Evolutionary conservation across 768 basidiomycete species (phyloP).

Genomic region (Mycena leptocephala): DNA sequence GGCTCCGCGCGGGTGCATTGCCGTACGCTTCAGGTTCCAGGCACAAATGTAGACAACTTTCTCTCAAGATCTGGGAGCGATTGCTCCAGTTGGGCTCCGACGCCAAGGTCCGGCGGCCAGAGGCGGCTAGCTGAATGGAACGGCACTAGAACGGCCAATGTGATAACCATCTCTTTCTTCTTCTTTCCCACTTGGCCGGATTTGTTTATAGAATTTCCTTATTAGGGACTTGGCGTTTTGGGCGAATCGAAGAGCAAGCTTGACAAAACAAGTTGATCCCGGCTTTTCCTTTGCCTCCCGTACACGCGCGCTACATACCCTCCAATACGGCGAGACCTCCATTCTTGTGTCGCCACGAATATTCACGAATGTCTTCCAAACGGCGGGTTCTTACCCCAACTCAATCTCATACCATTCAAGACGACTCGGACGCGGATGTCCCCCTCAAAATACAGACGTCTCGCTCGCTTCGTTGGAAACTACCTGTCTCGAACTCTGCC

Average conservation of each 20-base stretch:
- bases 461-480: slow-evolving; percentile 1
- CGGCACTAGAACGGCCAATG: no score
- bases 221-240: not conserved
- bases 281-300: not conserved
- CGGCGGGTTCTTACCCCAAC: slow-evolving; percentile 8
- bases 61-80: not conserved
- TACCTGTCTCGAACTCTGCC: slow-evolving; percentile 7
- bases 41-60: not conserved
- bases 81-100: not conserved
- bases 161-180: not conserved
- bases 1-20: no score
- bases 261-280: not conserved
- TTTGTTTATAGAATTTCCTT: not conserved
- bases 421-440: not conserved
- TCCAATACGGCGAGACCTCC: not conserved
- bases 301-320: not conserved
- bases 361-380: not conserved
- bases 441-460: slow-evolving; percentile 1
- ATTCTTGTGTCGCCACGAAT: not conserved
- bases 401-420: not conserved
- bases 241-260: not conserved
- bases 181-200: not conserved
- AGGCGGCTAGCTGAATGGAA: no score
- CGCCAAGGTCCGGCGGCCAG: not conserved
- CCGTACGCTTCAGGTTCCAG: not conserved